Base-by-base conservation (phyloP, 441 rosid species). In the Gossypium schwendimanii region DNA sequence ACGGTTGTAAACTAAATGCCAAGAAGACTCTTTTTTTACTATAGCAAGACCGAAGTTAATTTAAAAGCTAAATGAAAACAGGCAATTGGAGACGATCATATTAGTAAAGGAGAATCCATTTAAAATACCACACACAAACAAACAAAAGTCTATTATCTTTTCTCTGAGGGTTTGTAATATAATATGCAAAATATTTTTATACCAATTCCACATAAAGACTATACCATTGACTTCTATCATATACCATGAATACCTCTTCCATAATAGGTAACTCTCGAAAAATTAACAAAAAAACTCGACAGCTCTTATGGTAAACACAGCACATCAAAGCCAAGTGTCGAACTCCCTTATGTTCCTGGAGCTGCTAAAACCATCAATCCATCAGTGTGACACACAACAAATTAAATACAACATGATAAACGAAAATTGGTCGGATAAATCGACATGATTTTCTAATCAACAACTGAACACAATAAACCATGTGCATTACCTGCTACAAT, bases 341-440 rank as follows among this genome's bases (percentile, higher is more conserved):
- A 44, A 28, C 65, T 68, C 31, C 21, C 24, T 52, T 23, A 33
- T 3, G 64, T 41, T 62, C 55, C 53, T 20, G 80, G 67, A 57
- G 20, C 49, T 58, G 68, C 67, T 53, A 66, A 63, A 72, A 23
- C 60, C 33, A 6, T 4, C n/a, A 62, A 66, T 36, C 26, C 49
- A 58, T 9, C 45, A 53, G 17, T 18, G 65, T 53, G 31, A 69
- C 7, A 20, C 41, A 17, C 41, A 17, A 6, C 65, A 20, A 44
- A 6, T 1, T 36, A 47, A 23, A 33, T 15, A 62, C 2, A 9
- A 18, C 44, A 39, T 8, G 15, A 44, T 11, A 61, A 61, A n/a
- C 3, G 5, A 60, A n/a, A 60, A 28, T 31, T 60, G 39, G 15
- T 60, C 5, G 12, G 45, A 61, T 15, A 31, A 31, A 15, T 33